A percentile compares a stretch with the other conserved stretches of the same genome.
Conservation (phyloP, 495 filamentous ascomycete genomes). For the Tetracladium setigerum region DNA sequence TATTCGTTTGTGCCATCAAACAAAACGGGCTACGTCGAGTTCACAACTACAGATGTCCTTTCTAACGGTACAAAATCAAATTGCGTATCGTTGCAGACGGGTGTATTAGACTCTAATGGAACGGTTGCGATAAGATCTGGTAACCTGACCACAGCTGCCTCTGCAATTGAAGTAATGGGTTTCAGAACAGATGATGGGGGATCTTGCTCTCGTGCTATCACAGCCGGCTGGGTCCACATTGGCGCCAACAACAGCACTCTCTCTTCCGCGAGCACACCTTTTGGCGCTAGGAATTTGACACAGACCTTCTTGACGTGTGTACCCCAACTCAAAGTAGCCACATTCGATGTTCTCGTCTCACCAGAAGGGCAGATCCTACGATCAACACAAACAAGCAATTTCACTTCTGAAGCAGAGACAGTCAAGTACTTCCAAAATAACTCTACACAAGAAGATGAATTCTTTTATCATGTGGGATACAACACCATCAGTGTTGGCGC, state of each 20-base stretch:
- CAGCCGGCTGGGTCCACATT: conserved; percentile 22
- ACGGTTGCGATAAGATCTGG: not conserved
- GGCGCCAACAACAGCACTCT: not conserved
- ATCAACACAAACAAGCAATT: not conserved
- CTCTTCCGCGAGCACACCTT: not conserved
- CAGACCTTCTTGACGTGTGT: conserved; percentile 27
- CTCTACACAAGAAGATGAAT: not conserved
- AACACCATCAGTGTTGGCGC: not conserved
- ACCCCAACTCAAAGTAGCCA: conserved; percentile 21
- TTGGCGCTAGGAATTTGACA: not conserved
- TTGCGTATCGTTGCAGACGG: not conserved
- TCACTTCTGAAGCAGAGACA: not conserved
- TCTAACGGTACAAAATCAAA: conserved; percentile 1
- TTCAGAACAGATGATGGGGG: not conserved
- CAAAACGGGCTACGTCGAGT: not conserved
- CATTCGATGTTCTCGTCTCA: conserved; percentile 29
- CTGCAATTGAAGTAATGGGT: conserved; percentile 6
- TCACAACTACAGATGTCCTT: not conserved
- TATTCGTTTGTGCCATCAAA: not conserved
- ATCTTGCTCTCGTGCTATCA: conserved; percentile 6
- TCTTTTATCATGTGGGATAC: not conserved
- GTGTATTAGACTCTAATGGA: not conserved
- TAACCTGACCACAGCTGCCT: conserved; percentile 1
- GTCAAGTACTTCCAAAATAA: too few relatives aligned
- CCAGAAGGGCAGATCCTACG: conserved; percentile 13